Evolutionary conservation across 2,329 filamentous ascomycete genomes (phyloP), one percentile per base, ranked within the genome.

Genomic region (Botrytis medusae): DNA sequence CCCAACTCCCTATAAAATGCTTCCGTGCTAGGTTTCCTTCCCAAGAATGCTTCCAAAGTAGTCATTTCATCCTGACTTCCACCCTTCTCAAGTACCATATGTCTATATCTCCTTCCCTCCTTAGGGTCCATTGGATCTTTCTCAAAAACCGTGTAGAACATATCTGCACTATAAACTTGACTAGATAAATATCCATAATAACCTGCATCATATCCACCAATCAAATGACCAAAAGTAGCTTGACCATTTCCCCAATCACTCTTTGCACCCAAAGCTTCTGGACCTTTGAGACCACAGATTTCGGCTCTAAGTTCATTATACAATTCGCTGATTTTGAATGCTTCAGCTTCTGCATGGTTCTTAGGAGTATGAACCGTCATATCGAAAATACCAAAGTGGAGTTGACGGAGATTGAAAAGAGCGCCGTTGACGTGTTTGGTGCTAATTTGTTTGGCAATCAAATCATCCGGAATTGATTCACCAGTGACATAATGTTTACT

Each of bases 381-480:
- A 81, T 96, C 93, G 78, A 93, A 95, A 74, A 93, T 91, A 57
- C 92, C 93, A 79, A 94, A 94, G 81, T 94, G 90, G 60, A 96
- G 85, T 82, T 95, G 93, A 59, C 91, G 87, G 42, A 95, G 86
- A 80, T 94, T 95, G 83, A 92, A 92, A 8, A 94, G 87, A 0
- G 92, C 92, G 74, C 90, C 92, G 81, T 95, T 95, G 80, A 95
- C 91, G 78, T 94, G 91, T 83, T 94, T 93, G 22, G 92, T 94
- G 67, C 86, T 87, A 79, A 96, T 90, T 74, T 94, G 87, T 81
- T 90, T 92, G 78, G 90, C 85, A 73, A 95, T 90, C 29, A 96
- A 85, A 22, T 92, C 90, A 77, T 93, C 90, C 0, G 93, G 91
- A 74, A 96, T 94, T 74, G 87, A 85, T 80, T 92, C 88, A 18